Percentiles rank a stretch among this genome's conserved stretches.
Conservation (phyloP, 208 protist genomes). For the Crithidia sp. region DNA sequence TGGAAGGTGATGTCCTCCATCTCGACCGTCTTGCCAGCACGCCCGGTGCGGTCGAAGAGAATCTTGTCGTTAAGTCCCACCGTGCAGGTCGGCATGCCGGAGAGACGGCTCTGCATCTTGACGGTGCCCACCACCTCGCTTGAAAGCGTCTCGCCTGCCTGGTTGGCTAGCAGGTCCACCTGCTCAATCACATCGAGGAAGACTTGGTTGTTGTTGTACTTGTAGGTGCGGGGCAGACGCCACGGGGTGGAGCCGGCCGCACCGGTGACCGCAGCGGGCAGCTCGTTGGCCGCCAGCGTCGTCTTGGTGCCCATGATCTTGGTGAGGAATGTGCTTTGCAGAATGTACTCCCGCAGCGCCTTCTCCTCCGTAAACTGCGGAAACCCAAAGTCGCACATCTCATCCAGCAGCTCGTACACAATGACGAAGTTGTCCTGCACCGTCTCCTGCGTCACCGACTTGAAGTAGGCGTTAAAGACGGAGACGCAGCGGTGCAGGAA, state of each 20-base stretch:
- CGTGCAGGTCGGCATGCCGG: slow-evolving; percentile 98
- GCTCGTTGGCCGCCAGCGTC: slow-evolving; percentile 20
- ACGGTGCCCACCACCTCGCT: slow-evolving; percentile 95
- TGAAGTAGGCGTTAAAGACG: slow-evolving; percentile 96
- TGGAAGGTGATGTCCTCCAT: slow-evolving; percentile 99
- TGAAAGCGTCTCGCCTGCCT: slow-evolving; percentile 94
- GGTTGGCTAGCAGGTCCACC: slow-evolving; percentile 96
- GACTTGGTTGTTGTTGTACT: slow-evolving; percentile 98
- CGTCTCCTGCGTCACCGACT: slow-evolving; percentile 94
- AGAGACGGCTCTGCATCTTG: slow-evolving; percentile 95
- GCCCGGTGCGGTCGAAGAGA: slow-evolving; percentile 64
- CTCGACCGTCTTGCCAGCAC: slow-evolving; percentile 55
- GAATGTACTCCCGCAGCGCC: slow-evolving; percentile 97
- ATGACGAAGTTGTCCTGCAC: slow-evolving; percentile 98
- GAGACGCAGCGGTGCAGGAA: slow-evolving; percentile 94
- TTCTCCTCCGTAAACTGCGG: slow-evolving; percentile 97
- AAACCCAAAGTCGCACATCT: slow-evolving; percentile 99
- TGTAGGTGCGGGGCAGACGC: slow-evolving; percentile 95
- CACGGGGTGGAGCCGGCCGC: slow-evolving; percentile 95
- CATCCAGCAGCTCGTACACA: slow-evolving; percentile 99
- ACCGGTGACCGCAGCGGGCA: slow-evolving; percentile 91
- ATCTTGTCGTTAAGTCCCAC: slow-evolving; percentile 98
- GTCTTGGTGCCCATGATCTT: slow-evolving; percentile 49
- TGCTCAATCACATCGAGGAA: slow-evolving; percentile 99
- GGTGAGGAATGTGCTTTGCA: slow-evolving; percentile 80